A percentile compares a stretch with the other conserved stretches of the same genome.
phyloP scores from a whole-genome alignment of 495 filamentous ascomycete genomes.

The Penicillium ochrochloron region DNA sequence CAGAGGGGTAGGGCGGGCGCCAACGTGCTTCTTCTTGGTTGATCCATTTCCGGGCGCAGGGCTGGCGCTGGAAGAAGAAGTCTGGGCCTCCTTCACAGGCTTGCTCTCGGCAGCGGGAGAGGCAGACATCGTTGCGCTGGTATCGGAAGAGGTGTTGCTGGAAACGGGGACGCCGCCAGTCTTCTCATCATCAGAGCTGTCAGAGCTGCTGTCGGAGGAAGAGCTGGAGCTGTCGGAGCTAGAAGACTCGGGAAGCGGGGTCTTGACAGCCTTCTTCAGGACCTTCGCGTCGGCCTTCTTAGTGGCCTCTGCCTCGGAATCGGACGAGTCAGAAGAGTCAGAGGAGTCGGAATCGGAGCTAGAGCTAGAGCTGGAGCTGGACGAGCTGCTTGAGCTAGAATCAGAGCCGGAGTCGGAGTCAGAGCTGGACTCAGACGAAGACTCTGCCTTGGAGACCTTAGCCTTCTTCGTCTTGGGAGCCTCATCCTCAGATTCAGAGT shows the following conservation, averaged over 20 bases:
- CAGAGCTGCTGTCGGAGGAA: slow-evolving; percentile 30
- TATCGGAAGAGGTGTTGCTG: slow-evolving; percentile 31
- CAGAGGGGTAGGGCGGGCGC: slow-evolving; percentile 50
- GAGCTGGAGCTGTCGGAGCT: slow-evolving; percentile 32
- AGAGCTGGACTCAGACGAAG: slow-evolving; percentile 28
- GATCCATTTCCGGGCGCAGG: slow-evolving; percentile 50
- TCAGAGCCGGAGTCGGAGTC: slow-evolving; percentile 29
- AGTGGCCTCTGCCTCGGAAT: slow-evolving; percentile 36
- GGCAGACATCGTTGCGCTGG: slow-evolving; percentile 40
- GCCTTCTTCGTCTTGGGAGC: slow-evolving; percentile 48
- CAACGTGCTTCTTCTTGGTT: slow-evolving; percentile 55
- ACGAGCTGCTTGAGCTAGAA: slow-evolving; percentile 17
- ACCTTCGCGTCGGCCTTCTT: slow-evolving; percentile 42
- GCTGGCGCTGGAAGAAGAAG: slow-evolving; percentile 46
- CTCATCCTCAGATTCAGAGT: slow-evolving; percentile 44
- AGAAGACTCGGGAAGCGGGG: slow-evolving; percentile 54
- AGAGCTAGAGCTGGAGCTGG: slow-evolving; percentile 33
- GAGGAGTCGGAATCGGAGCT: slow-evolving; percentile 38
- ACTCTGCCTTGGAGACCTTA: slow-evolving; percentile 38
- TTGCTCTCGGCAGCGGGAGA: slow-evolving; percentile 37
- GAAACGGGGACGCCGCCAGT: slow-evolving; percentile 21
- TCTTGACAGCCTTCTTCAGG: slow-evolving; percentile 56
- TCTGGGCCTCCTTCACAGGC: slow-evolving; percentile 36
- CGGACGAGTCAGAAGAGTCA: slow-evolving; percentile 46
- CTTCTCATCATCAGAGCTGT: slow-evolving; percentile 33